Evolutionary conservation across 2,329 filamentous ascomycete genomes (phyloP).

Genomic region (Aspergillus tanneri): DNA sequence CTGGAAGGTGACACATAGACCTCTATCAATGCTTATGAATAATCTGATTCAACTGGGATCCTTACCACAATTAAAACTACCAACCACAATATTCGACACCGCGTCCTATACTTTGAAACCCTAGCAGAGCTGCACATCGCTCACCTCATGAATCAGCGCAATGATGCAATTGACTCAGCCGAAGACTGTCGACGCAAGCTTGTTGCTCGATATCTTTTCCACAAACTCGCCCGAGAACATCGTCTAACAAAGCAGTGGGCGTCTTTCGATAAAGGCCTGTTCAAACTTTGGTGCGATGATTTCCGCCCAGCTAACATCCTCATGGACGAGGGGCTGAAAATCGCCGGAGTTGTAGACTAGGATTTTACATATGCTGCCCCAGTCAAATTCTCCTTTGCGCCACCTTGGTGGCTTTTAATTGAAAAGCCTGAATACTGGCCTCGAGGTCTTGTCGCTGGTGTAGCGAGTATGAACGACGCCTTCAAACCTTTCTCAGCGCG

Average conservation of each 20-base stretch:
- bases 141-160: constrained; percentile 41
- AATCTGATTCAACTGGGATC: constrained; percentile 28
- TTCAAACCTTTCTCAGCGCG: constrained; percentile 19
- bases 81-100: constrained; percentile 24
- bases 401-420: constrained; percentile 27
- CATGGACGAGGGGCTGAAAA: constrained; percentile 11
- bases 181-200: constrained; percentile 25
- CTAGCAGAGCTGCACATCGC: constrained; percentile 46
- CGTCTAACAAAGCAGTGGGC: constrained; percentile 15
- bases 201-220: constrained; percentile 21
- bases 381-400: constrained; percentile 17
- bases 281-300: constrained; percentile 28
- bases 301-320: constrained; percentile 21
- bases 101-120: constrained; percentile 38
- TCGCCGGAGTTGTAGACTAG: constrained; percentile 22
- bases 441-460: constrained; percentile 20
- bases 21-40: constrained; percentile 46
- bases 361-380: constrained; percentile 25
- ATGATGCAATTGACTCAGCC: constrained; percentile 35
- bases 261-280: constrained; percentile 22
- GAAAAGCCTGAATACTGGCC: constrained; percentile 26
- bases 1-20: constrained; percentile 31
- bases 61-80: constrained; percentile 18
- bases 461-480: constrained; percentile 14
- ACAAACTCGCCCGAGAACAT: constrained; percentile 15